A percentile compares a stretch with the other conserved stretches of the same genome.
Conservation (phyloP, 2,329 filamentous ascomycete species). For the Leptographium lundbergii region DNA sequence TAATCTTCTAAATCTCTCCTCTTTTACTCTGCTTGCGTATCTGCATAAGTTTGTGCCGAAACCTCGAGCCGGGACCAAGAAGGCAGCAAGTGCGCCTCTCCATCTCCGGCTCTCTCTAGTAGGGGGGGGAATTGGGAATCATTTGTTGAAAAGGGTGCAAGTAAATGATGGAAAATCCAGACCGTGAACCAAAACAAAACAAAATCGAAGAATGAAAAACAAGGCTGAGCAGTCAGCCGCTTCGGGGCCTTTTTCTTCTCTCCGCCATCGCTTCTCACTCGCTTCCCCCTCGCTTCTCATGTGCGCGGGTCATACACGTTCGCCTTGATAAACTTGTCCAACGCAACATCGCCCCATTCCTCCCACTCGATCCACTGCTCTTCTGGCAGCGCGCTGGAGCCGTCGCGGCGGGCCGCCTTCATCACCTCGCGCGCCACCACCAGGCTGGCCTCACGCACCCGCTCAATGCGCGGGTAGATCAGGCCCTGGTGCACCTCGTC, state of each 20-base stretch:
- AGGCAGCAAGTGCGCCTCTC: neutral
- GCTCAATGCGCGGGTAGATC: slow-evolving; percentile 82
- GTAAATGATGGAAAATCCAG: neutral
- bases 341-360: slow-evolving; percentile 53
- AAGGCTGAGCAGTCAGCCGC: neutral
- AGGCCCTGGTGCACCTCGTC: slow-evolving; percentile 74
- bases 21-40: neutral
- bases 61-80: neutral
- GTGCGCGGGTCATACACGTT: slow-evolving; percentile 44
- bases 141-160: neutral
- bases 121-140: neutral
- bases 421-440: slow-evolving; percentile 85
- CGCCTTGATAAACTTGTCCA: slow-evolving; percentile 47
- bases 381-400: slow-evolving; percentile 58
- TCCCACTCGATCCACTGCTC: slow-evolving; percentile 61
- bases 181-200: neutral
- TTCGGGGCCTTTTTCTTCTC: neutral
- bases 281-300: neutral
- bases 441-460: slow-evolving; percentile 82
- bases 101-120: neutral
- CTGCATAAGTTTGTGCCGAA: neutral
- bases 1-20: neutral
- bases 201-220: neutral
- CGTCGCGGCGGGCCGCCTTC: slow-evolving; percentile 74
- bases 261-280: neutral